Percentiles rank a stretch among this genome's conserved stretches.
Evolutionary conservation across 805 yeast species (phyloP).

Genomic region (Zygotorulaspora danielsina): DNA sequence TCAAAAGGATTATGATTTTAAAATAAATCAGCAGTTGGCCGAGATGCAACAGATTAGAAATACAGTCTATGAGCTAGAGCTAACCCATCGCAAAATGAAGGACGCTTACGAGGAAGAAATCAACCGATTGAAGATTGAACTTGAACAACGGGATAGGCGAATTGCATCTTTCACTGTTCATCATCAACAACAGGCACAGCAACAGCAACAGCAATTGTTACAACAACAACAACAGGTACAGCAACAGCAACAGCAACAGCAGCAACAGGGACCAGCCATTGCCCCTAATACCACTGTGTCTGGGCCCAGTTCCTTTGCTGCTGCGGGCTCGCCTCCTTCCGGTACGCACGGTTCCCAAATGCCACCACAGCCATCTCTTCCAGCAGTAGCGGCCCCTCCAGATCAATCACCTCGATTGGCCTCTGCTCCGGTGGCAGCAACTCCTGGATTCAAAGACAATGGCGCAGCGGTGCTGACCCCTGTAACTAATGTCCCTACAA

Average conservation of each 20-base stretch:
- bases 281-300: slow-evolving; percentile 10
- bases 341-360: slow-evolving; percentile 17
- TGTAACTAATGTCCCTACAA: slow-evolving; percentile 1
- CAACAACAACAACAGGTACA: slow-evolving; percentile 30
- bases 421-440: slow-evolving; percentile 16
- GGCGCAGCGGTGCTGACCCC: slow-evolving; percentile 1
- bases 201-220: slow-evolving; percentile 32
- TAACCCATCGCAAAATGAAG: slow-evolving; percentile 91
- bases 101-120: slow-evolving; percentile 96
- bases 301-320: slow-evolving; percentile 10
- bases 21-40: slow-evolving; percentile 83
- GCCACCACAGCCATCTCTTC: slow-evolving; percentile 15
- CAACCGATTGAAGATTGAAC: slow-evolving; percentile 73
- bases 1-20: slow-evolving; percentile 87
- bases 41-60: slow-evolving; percentile 93
- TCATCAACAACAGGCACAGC: slow-evolving; percentile 41
- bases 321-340: slow-evolving; percentile 17
- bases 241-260: slow-evolving; percentile 26
- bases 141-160: slow-evolving; percentile 73
- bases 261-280: slow-evolving; percentile 15
- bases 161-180: slow-evolving; percentile 38
- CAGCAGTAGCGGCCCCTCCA: slow-evolving; percentile 25
- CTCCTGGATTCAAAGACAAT: slow-evolving; percentile 9
- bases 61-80: slow-evolving; percentile 88
- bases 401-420: slow-evolving; percentile 21